Base-by-base conservation (phyloP, 176 grass and related monocot genomes). In the Oryza rufipogon region DNA sequence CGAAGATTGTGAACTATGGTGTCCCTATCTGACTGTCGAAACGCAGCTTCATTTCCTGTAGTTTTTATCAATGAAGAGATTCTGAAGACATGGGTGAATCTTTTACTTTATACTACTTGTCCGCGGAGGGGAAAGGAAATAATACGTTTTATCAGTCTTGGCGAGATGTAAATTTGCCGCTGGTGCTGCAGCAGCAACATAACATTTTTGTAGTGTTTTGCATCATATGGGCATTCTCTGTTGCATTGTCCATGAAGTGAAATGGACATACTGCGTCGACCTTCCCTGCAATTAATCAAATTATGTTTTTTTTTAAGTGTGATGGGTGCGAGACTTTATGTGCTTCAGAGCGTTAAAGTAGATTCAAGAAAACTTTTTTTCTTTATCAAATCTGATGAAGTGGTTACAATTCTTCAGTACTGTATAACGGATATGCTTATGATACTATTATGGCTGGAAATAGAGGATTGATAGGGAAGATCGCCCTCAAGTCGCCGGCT, bases 1-100 rank as follows among this genome's bases (percentile, higher is more conserved):
- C 20, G 58, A 63, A 71, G 11, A 71, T 91, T 76, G 85, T 87
- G 64, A 91, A 91, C 34, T 80, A 84, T 1, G 76, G 84, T 3
- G 80, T 87, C 69, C 85, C 89, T 42, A 80, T 91, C 51, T 87
- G 66, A 91, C n/a, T 17, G 48, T 12, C 39, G 44, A 17, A 2
- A 66, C 15, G 3, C 22, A 32, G 66, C 15, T 13, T 10, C 7
- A n/a, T 41, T 74, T 39, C 16, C 28, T 1, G 1, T 7, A n/a
- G 44, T 52, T 46, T 47, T 36, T 33, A 6, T 23, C 34, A 19
- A 28, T 56, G 66, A 76, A 61, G 74, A 32, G 13, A 72, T 4
- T 25, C 16, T 36, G 25, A 49, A 68, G 26, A 22, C 26, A 12
- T 14, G 6, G n/a, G 9, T 80, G 36, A 46, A 83, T 32, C 30